phyloP scores from a whole-genome alignment of 2,329 filamentous ascomycete species.

The Sodiomyces alkalinus region DNA sequence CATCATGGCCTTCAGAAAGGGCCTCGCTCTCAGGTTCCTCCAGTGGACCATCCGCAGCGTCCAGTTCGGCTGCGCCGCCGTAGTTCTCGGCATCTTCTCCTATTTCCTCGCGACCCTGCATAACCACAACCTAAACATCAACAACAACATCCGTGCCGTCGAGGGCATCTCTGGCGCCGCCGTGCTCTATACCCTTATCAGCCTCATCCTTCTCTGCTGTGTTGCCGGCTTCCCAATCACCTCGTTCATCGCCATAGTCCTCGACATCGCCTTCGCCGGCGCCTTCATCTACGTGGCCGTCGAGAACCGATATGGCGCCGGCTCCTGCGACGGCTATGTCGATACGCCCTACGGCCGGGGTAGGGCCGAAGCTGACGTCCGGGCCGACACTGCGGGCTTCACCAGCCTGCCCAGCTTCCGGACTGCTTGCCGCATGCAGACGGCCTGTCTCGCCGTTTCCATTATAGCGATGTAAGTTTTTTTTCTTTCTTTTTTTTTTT shows the following conservation, averaged over 20 bases:
- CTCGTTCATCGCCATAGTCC: constrained; percentile 54
- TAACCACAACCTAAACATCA: constrained; percentile 48
- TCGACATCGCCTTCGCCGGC: constrained; percentile 64
- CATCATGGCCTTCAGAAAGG: constrained; percentile 43
- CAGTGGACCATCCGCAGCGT: constrained; percentile 61
- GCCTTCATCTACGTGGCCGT: constrained; percentile 72
- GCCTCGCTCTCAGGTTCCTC: constrained; percentile 48
- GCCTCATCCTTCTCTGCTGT: constrained; percentile 63
- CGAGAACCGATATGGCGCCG: constrained; percentile 53
- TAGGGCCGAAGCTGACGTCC: constrained; percentile 28
- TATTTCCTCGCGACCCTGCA: constrained; percentile 69
- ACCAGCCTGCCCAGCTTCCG: constrained; percentile 29
- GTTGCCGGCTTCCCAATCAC: constrained; percentile 62
- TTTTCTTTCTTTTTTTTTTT: too few relatives aligned
- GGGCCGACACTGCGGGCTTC: constrained; percentile 33
- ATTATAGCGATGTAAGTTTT: constrained; percentile 71
- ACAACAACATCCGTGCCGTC: constrained; percentile 54
- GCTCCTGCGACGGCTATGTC: constrained; percentile 44
- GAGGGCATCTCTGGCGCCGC: constrained; percentile 64
- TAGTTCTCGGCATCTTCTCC: constrained; percentile 66
- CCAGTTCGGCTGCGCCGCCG: constrained; percentile 54
- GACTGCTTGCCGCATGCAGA: constrained; percentile 57
- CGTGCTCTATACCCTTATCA: constrained; percentile 58
- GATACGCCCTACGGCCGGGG: constrained; percentile 56
- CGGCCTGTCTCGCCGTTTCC: constrained; percentile 60